Base-by-base conservation (phyloP, 306 rosid species). In the Trifolium fragiferum region DNA sequence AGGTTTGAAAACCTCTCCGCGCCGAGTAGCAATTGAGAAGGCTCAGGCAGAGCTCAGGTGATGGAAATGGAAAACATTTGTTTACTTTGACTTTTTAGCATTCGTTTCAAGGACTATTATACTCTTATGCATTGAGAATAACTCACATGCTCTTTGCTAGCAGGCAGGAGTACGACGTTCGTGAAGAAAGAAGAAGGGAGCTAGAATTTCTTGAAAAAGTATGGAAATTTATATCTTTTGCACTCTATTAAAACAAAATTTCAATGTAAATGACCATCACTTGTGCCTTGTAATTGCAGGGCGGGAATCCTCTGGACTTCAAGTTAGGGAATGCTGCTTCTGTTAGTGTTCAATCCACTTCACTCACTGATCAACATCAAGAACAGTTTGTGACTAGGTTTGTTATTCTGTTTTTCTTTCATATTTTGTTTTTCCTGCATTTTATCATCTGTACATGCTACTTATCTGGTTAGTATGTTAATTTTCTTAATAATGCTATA, bases 201-300 rank as follows among this genome's bases (percentile, higher is more conserved):
- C 88, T 95, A 72, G 98, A 92, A 61, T 95, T 92, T 95, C 99
- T 95, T 75, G 98, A 95, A 87, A 90, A 90, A 80, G 99, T 95
- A 85, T 67, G 93, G 43, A 66, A 75, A 64, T 25, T 81, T 87
- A 81, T 68, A 66, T 84, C 18, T 62, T 41, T 25, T 74, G 55
- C 44, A 38, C 40, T 46, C 70, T 65, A 41, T 80, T 66, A 70
- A 30, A 27, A 40, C 23, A 11, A 7, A 10, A 68, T 43, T 63
- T 63, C 59, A 33, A 60, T 71, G 84, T 40, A 44, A 78, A 62
- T 66, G 66, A 41, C 76, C 59, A 66, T 82, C 33, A 37, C 49
- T 71, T 61, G 71, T 64, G 73, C 70, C 44, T 76, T 76, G 71
- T 73, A 64, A 72, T 53, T 87, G 83, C 81, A 95, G 99, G 99